These are phyloP conservation scores for Phanerochaete sordida DNA, from an alignment of 768 basidiomycete species.

Conservation along the genomic window DNA sequence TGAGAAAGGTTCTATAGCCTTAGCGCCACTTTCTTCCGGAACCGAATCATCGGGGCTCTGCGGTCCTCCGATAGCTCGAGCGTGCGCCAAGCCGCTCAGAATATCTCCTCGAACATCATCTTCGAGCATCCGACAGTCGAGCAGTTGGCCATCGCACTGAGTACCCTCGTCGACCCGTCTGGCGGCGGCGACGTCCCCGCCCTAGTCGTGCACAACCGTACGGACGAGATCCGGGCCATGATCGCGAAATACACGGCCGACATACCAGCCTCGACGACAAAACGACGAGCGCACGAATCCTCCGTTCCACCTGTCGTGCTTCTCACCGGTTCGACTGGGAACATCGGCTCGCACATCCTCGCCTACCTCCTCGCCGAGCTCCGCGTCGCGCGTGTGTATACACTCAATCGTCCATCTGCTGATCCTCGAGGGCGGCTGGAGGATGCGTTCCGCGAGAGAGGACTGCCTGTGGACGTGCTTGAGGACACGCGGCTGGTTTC, in stretches of 20 bases:
- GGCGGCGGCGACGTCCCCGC: neutral
- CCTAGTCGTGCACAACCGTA: neutral
- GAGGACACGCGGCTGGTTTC: neutral
- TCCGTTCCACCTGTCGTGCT: conserved; percentile 9
- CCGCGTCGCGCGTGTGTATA: conserved; percentile 13
- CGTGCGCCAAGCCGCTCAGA: neutral
- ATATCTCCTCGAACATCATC: conserved; percentile 1
- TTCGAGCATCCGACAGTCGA: conserved; percentile 10
- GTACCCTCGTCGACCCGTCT: neutral
- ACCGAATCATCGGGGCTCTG: conserved; percentile 7
- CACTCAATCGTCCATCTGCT: conserved; percentile 13
- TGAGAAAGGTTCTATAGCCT: neutral
- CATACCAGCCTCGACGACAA: neutral
- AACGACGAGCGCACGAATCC: neutral
- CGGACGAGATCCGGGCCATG: neutral
- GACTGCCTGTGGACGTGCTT: conserved; percentile 9
- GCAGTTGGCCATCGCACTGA: neutral
- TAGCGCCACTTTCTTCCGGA: conserved; percentile 11
- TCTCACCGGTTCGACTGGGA: conserved; percentile 22
- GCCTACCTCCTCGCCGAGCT: conserved; percentile 10
- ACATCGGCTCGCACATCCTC: conserved; percentile 18
- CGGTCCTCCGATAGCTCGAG: neutral
- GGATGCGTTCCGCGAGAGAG: conserved; percentile 11
- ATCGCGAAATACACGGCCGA: conserved; percentile 5
- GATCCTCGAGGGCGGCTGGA: conserved; percentile 9